phyloP scores from a whole-genome alignment of 345 rosid genomes.

The Populus euphratica region DNA sequence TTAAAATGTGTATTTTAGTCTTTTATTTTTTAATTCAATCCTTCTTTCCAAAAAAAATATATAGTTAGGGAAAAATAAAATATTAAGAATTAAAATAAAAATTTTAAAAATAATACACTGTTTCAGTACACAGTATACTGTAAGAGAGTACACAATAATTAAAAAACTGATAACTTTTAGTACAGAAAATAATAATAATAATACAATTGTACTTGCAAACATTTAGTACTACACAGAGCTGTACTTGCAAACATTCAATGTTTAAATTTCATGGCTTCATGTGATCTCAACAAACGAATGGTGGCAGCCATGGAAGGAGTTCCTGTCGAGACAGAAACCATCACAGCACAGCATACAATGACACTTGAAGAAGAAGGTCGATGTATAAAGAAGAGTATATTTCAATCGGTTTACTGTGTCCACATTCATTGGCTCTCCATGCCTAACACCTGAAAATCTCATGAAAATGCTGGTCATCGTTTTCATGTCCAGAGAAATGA shows the following conservation, averaged over 20 bases:
- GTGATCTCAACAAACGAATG: too few species aligned
- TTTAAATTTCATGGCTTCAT: too few species aligned
- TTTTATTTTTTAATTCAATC: too few species aligned
- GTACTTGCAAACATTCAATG: neutral
- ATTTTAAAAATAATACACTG: too few species aligned
- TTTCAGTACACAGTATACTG: accelerated
- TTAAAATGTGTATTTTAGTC: too few species aligned
- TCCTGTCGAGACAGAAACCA: neutral
- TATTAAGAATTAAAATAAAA: too few species aligned
- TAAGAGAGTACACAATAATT: too few species aligned
- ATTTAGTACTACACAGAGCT: accelerated
- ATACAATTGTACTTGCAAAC: too few species aligned
- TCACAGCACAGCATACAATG: neutral
- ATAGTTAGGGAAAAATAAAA: too few species aligned
- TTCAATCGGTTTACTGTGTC: neutral
- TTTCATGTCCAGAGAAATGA: neutral
- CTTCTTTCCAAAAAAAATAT: too few species aligned
- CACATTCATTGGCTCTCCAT: neutral
- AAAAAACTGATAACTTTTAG: too few species aligned
- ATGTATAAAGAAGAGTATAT: neutral
- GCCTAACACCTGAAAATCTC: neutral
- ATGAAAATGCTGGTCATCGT: neutral
- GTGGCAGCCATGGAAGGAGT: neutral
- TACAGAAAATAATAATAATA: too few species aligned
- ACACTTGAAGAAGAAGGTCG: neutral